Evolutionary conservation across 805 yeast genomes (phyloP), one percentile per base, ranked within the genome.

Genomic region (Pichia kluyveri): DNA sequence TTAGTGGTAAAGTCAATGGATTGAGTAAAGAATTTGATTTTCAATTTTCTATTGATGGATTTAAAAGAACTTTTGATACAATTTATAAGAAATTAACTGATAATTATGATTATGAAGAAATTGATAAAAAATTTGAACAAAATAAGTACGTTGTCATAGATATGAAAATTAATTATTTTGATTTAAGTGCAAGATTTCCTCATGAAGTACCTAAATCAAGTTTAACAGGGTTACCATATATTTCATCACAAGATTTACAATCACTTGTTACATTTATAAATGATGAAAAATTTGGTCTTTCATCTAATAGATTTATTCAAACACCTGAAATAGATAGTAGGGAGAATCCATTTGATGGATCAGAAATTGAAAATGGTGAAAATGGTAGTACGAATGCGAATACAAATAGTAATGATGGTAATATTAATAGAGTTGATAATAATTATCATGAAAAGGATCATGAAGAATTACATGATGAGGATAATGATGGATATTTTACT

Each of bases 71-170:
- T 36, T 36, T 46, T 4, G 40, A 47, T 3, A 39, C 52, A 10
- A 26, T 49, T 8, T 52, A 48, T 30, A 32, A 45, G 15, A 49
- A 45, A 36, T 23, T 52, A 15, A 41, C 32, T 3, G 51, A 48
- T 31, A 38, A 36, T 7, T 34, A 34, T 34, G 23, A 43, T 19
- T 19, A 28, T 28, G 26, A 23, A 9, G 30, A 23, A 10, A 34
- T 19, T 17, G 31, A 28, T 40, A 40, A 17, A 4, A 40, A 28
- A 14, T 9, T 18, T 41, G 44, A 58, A 57, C 42, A 61, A 59
- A 52, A 66, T 44, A 73, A 73, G 56, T 86, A 86, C 59, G 78
- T 83, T 36, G 78, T 85, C 30, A 71, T 85, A 49, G 86, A 84
- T 60, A 71, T 82, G 53, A 82, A 77, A 53, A 71, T 85, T 28